Conservation (phyloP, 2,329 filamentous ascomycete species). For the Xylaria sp. region DNA sequence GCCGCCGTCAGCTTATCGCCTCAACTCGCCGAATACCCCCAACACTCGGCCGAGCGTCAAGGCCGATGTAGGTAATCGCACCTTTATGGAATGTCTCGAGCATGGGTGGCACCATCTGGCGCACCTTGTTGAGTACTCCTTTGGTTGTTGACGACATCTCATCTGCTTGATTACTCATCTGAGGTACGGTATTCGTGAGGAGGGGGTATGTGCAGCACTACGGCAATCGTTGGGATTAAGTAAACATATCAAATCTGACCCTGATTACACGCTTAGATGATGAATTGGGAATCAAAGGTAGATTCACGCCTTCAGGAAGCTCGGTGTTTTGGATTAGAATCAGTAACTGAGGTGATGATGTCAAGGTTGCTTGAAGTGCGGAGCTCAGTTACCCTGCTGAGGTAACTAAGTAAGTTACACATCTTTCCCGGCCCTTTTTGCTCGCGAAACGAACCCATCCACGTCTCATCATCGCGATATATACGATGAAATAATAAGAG, state of each 20-base stretch:
- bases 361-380: constrained; percentile 24
- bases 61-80: constrained; percentile 51
- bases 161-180: constrained; percentile 47
- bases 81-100: constrained; percentile 97
- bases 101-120: constrained; percentile 94
- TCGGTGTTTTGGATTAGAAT: constrained; percentile 1
- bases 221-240: background rate
- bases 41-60: background rate
- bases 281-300: background rate
- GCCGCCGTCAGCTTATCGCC: constrained; percentile 32
- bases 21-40: background rate
- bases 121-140: constrained; percentile 81
- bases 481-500: too few species aligned
- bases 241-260: background rate
- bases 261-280: background rate
- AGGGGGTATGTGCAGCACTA: background rate
- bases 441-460: too few species aligned
- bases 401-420: background rate
- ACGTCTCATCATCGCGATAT: too few species aligned
- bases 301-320: background rate
- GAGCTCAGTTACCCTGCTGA: constrained; percentile 2
- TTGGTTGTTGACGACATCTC: constrained; percentile 77
- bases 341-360: constrained; percentile 20
- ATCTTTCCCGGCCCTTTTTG: too few species aligned
- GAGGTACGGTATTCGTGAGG: constrained; percentile 10